Percentiles rank a stretch among this genome's conserved stretches.
Conservation (phyloP, 257 asterid genomes). For the Ajuga chamaepitys region DNA sequence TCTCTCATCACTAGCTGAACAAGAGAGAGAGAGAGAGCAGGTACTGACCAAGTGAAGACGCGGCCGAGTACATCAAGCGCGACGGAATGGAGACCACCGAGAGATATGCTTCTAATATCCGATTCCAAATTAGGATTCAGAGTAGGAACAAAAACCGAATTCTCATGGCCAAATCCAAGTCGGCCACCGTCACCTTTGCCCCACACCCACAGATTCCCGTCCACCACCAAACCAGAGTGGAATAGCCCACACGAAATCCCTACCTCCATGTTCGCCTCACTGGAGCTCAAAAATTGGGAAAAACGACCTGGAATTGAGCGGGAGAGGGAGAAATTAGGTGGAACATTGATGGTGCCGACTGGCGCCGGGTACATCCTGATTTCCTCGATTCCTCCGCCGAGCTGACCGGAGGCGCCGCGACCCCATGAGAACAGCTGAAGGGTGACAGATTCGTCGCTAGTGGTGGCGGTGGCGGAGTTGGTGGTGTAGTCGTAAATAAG, state of each 20-base stretch:
- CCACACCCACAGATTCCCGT: slow-evolving; percentile 79
- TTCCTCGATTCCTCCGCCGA: slow-evolving; percentile 88
- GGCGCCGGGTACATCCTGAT: slow-evolving; percentile 68
- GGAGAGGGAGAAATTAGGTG: slow-evolving; percentile 45
- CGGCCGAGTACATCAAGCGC: slow-evolving; percentile 74
- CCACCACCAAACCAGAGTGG: slow-evolving; percentile 77
- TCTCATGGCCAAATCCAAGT: slow-evolving; percentile 82
- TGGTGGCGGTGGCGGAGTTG: slow-evolving; percentile 11
- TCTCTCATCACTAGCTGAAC: neutral
- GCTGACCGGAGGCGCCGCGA: slow-evolving; percentile 95
- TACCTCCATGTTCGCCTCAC: slow-evolving; percentile 31
- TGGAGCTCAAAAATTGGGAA: slow-evolving; percentile 9
- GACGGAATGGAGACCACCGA: slow-evolving; percentile 90
- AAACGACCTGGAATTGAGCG: slow-evolving; percentile 67
- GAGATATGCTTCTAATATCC: slow-evolving; percentile 43
- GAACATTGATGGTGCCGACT: slow-evolving; percentile 47
- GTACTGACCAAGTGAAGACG: slow-evolving; percentile 80
- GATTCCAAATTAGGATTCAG: slow-evolving; percentile 41
- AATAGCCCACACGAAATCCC: slow-evolving; percentile 86
- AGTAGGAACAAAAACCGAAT: slow-evolving; percentile 64
- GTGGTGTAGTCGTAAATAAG: slow-evolving; percentile 40
- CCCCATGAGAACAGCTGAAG: slow-evolving; percentile 87
- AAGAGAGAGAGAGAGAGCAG: neutral
- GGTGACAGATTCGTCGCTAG: slow-evolving; percentile 23
- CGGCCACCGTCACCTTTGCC: slow-evolving; percentile 99